Percentiles rank a stretch among this genome's conserved stretches.
Evolutionary conservation across 73 alveolate species (phyloP).

Genomic region (Stentor roeselii): DNA sequence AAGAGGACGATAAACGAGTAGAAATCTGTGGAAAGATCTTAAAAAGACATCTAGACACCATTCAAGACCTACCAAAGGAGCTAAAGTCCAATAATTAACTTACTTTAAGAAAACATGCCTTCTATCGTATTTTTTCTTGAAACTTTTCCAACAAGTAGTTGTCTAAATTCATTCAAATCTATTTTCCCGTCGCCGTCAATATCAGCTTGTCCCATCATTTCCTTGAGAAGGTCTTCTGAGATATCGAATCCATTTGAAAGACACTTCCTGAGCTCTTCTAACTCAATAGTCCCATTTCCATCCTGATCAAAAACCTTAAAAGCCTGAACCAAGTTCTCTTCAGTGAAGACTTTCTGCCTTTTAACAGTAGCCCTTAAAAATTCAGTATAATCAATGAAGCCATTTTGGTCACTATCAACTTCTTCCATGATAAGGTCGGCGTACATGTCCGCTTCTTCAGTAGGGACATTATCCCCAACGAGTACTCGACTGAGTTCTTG

Average conservation of each 20-base stretch:
- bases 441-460: too few species aligned
- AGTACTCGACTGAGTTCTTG: too few species aligned
- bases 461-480: too few species aligned
- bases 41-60: too few species aligned
- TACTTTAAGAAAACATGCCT: too few species aligned
- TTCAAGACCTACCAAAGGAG: too few species aligned
- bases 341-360: constrained; percentile 35
- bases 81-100: too few species aligned
- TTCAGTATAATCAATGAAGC: constrained; percentile 48
- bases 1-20: too few species aligned
- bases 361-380: constrained; percentile 57
- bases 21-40: too few species aligned
- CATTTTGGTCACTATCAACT: constrained; percentile 51
- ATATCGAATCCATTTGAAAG: too few species aligned
- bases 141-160: not conserved
- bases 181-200: not conserved
- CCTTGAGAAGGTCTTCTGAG: too few species aligned
- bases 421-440: constrained; percentile 28
- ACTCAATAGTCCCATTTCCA: constrained; percentile 37
- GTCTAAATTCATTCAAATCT: not conserved
- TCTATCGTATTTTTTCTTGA: too few species aligned
- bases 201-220: not conserved
- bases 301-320: constrained; percentile 51
- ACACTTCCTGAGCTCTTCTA: constrained; percentile 31
- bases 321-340: constrained; percentile 48